A percentile compares a stretch with the other conserved stretches of the same genome.
Conservation (phyloP, 1,284 basidiomycete genomes). For the Microstroma glucosiphilum region DNA sequence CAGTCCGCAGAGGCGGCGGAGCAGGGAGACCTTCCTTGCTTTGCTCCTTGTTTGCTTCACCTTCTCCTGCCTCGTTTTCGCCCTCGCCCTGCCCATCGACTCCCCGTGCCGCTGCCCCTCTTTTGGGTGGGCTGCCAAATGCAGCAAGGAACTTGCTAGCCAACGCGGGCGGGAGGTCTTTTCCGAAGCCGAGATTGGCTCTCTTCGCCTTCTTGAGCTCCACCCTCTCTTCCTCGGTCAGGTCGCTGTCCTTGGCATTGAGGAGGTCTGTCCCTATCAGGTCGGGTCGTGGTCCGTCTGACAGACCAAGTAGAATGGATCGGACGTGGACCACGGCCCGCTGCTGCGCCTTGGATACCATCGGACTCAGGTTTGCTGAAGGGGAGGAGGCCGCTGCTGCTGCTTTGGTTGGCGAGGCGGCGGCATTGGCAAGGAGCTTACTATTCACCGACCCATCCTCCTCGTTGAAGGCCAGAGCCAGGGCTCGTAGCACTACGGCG, state of each 20-base stretch:
- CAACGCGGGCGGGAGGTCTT: not conserved
- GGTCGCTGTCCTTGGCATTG: conserved; percentile 2
- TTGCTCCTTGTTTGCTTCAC: not conserved
- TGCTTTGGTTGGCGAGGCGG: not conserved
- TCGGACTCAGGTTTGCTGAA: not conserved
- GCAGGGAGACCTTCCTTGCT: not conserved
- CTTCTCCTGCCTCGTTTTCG: conserved; percentile 6
- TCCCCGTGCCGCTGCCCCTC: not conserved
- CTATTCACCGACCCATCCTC: conserved; percentile 1
- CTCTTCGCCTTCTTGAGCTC: not conserved
- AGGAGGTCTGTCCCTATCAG: conserved; percentile 7
- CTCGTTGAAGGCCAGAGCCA: conserved; percentile 58
- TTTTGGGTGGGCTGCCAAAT: not conserved
- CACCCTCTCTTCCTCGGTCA: conserved; percentile 4
- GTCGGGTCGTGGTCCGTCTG: conserved; percentile 13
- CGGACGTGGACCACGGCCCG: conserved; percentile 15
- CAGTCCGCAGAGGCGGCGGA: not conserved
- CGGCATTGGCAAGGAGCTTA: conserved; percentile 9
- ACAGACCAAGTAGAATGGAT: conserved; percentile 7
- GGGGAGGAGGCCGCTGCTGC: conserved; percentile 2
- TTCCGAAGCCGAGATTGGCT: not conserved
- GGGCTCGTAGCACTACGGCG: conserved; percentile 72
- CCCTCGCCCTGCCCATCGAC: not conserved
- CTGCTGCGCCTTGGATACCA: conserved; percentile 7
- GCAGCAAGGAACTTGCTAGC: not conserved